Evolutionary conservation across 352 stramenopile genomes (phyloP).

Genomic region (Thalassiosira pacifica): DNA sequence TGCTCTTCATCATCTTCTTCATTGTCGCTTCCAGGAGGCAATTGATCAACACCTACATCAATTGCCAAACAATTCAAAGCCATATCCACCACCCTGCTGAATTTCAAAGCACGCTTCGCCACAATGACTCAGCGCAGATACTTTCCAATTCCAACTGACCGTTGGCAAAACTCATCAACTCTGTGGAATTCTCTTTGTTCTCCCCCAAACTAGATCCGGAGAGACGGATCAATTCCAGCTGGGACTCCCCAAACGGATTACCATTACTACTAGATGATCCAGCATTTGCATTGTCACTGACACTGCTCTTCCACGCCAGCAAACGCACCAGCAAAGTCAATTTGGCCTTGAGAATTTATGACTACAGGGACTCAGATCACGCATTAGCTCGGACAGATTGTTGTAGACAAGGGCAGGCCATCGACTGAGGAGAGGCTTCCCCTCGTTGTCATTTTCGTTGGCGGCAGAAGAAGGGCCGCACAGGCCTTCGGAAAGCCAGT

Average conservation of each 20-base stretch:
- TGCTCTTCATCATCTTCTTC: background rate
- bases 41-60: constrained; percentile 19
- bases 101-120: background rate
- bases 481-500: background rate
- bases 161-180: constrained; percentile 22
- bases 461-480: background rate
- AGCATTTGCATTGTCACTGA: background rate
- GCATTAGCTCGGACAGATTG: constrained; percentile 23
- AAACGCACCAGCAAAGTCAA: constrained; percentile 38
- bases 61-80: constrained; percentile 44
- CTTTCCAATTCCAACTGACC: constrained; percentile 26
- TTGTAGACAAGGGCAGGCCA: constrained; percentile 48
- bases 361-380: constrained; percentile 3
- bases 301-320: constrained; percentile 31
- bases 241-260: background rate
- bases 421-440: background rate
- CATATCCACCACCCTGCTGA: constrained; percentile 20
- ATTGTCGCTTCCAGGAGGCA: constrained; percentile 3
- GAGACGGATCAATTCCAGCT: constrained; percentile 20
- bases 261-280: background rate
- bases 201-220: background rate
- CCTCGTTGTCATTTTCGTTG: background rate
- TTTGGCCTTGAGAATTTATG: constrained; percentile 21
- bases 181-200: background rate
- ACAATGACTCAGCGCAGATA: constrained; percentile 12